Conservation (phyloP, 129 eudicot species). For the Flaveria linearis region DNA sequence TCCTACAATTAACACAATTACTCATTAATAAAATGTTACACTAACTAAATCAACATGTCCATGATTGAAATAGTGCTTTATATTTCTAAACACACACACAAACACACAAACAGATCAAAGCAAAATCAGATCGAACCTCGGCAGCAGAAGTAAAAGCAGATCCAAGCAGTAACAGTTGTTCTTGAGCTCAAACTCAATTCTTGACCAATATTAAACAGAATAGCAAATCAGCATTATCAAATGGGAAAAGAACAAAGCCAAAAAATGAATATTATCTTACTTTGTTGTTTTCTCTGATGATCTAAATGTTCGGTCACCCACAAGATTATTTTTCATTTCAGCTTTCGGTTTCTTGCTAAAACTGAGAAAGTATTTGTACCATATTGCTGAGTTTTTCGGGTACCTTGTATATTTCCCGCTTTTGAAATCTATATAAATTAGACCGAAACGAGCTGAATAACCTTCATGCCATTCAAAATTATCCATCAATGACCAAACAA, state of each 20-base stretch:
- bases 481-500: constrained; percentile 48
- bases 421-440: constrained; percentile 37
- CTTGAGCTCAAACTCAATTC: constrained; percentile 6
- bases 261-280: constrained; percentile 8
- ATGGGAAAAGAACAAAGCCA: not conserved
- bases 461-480: constrained; percentile 45
- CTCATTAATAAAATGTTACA: not conserved
- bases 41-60: not conserved
- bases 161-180: constrained; percentile 19
- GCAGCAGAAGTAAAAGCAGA: constrained; percentile 18
- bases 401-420: constrained; percentile 37
- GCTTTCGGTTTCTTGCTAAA: not conserved
- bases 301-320: not conserved
- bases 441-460: constrained; percentile 42
- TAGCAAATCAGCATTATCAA: constrained; percentile 13
- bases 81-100: not conserved
- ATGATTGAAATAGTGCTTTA: not conserved
- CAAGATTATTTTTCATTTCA: constrained; percentile 11
- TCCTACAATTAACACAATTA: constrained; percentile 2
- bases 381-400: constrained; percentile 35
- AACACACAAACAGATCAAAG: not conserved
- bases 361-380: constrained; percentile 29
- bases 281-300: constrained; percentile 4
- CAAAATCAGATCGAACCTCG: constrained; percentile 16
- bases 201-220: not conserved